Base-by-base conservation (phyloP, 257 asterid genomes). In the Echium plantagineum region DNA sequence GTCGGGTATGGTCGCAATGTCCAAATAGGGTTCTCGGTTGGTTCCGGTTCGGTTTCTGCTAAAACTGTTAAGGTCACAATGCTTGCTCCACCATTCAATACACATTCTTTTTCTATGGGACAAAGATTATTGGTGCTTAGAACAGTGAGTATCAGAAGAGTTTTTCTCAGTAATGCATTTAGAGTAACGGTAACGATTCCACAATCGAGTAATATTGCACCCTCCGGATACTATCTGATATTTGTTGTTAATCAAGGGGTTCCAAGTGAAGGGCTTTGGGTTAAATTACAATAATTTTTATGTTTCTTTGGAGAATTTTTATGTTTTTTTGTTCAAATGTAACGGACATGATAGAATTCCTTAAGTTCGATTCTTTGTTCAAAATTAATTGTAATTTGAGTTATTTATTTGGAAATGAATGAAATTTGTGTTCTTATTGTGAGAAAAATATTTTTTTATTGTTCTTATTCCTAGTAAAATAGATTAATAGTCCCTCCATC, bases 11-110 rank as follows among this genome's bases (percentile, higher is more conserved):
- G 60, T 3, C 55, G 59, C 13, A 57, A 9, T 20, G 18, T 67
- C 3, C n/a, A 21, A 3, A 8, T 72, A 46, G 47, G 63, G 5
- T 67, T 67, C 55, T 22, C 35, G 15, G 26, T 24, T 3, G 60
- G 47, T 9, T 10, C 53, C 4, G 67, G 70, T 5, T 0, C 15
- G 19, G 21, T 59, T 2, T 60, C 55, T 16, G 57, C 6, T 48
- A 56, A 68, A 21, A 59, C 42, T 38, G 64, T 72, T 57, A 59
- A 16, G 42, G 64, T 72, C 1, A 67, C 73, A 12, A 57, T 71
- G 64, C 61, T 66, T 61, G 71, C 71, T n/a, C 75, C 71, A 42
- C 49, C 49, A 42, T 42, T 42, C 49, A 42, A 42, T 42, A 42
- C 49, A 0, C 49, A 42, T 42, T 42, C 49, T 42, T 42, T 42